Percentiles rank a stretch among this genome's conserved stretches.
phyloP scores from a whole-genome alignment of 345 rosid genomes.

The Lepidium africanum region DNA sequence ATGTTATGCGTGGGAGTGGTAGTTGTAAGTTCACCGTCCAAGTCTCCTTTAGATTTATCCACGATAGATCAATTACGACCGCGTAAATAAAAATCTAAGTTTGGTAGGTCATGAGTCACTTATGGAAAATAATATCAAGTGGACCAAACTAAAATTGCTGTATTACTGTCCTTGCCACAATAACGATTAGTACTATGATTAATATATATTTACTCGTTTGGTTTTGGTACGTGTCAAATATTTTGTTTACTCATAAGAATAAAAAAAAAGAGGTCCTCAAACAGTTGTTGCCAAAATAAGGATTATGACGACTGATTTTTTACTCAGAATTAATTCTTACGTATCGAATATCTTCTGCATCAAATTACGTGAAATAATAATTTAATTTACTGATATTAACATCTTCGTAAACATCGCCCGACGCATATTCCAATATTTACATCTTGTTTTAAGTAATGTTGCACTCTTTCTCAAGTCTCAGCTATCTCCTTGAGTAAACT shows the following conservation, averaged over 20 bases:
- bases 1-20: conserved; percentile 15
- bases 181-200: background rate
- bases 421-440: background rate
- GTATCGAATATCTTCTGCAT: background rate
- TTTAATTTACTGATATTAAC: conserved; percentile 4
- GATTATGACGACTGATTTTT: background rate
- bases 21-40: conserved; percentile 24
- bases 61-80: conserved; percentile 17
- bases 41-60: background rate
- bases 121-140: background rate
- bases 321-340: background rate
- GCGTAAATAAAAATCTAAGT: conserved; percentile 2
- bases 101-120: conserved; percentile 13
- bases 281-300: background rate
- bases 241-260: background rate
- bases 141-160: background rate
- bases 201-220: too few relatives aligned
- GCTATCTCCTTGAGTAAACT: background rate
- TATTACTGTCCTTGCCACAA: background rate
- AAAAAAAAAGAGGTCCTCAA: too few relatives aligned
- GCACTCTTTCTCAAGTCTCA: background rate
- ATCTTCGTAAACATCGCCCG: conserved; percentile 24
- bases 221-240: background rate
- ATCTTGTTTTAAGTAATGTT: background rate
- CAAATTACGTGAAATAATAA: background rate